Conservation (phyloP, 352 stramenopile species). For the Thalassiosira hispida region DNA sequence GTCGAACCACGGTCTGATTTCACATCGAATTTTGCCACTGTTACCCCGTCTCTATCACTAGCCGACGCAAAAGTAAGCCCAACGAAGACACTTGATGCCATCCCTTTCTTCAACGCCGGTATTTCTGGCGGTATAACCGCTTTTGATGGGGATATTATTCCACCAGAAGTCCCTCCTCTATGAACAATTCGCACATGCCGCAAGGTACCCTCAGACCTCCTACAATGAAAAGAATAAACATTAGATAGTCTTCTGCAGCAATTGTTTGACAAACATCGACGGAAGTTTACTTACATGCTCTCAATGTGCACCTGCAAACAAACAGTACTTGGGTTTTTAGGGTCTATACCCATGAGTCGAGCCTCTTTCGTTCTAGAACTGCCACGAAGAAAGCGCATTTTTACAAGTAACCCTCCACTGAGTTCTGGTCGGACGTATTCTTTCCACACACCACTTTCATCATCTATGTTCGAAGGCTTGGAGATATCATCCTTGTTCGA, state of each 20-base stretch:
- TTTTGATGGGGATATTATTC: conserved; percentile 51
- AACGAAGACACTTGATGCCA: conserved; percentile 49
- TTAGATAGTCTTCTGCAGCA: background rate
- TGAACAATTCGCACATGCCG: conserved; percentile 60
- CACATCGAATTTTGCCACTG: conserved; percentile 74
- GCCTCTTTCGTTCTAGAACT: conserved; percentile 49
- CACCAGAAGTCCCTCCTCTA: conserved; percentile 37
- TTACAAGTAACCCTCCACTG: conserved; percentile 64
- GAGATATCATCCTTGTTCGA: conserved; percentile 42
- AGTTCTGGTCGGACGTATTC: conserved; percentile 73
- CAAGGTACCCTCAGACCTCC: conserved; percentile 54
- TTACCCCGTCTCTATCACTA: conserved; percentile 73
- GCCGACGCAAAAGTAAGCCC: conserved; percentile 65
- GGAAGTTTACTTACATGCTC: conserved; percentile 51
- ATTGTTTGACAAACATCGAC: background rate
- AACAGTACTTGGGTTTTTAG: conserved; percentile 59
- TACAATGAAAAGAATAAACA: conserved; percentile 4
- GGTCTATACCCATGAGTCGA: conserved; percentile 58
- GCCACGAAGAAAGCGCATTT: conserved; percentile 68
- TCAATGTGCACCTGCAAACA: conserved; percentile 69
- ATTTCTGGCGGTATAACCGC: conserved; percentile 67
- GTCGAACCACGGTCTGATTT: conserved; percentile 66
- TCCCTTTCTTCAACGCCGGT: conserved; percentile 57
- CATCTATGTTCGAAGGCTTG: conserved; percentile 51
- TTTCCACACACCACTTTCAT: conserved; percentile 73